A percentile compares a stretch with the other conserved stretches of the same genome.
Evolutionary conservation across 2,329 filamentous ascomycete species (phyloP).

Genomic region (Aspergillus proliferans): DNA sequence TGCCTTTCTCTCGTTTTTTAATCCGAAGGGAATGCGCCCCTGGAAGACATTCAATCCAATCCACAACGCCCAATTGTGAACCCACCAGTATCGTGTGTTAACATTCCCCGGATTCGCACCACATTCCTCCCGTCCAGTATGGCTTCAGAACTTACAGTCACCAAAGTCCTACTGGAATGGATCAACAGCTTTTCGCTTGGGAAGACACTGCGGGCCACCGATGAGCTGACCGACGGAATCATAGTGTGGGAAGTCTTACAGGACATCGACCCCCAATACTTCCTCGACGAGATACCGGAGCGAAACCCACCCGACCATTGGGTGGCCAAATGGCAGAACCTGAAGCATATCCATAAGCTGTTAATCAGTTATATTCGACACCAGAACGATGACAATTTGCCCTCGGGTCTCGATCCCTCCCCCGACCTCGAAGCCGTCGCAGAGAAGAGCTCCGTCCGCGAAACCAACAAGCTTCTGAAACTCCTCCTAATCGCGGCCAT

Average conservation of each 20-base stretch:
- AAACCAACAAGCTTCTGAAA: conserved; percentile 52
- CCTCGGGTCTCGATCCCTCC: conserved; percentile 35
- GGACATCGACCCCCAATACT: conserved; percentile 44
- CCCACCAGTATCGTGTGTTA: conserved; percentile 3
- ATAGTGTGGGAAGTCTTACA: conserved; percentile 45
- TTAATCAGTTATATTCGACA: conserved; percentile 41
- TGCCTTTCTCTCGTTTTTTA: neutral
- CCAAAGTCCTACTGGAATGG: conserved; percentile 43
- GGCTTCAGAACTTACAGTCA: conserved; percentile 41
- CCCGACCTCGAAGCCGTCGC: conserved; percentile 44
- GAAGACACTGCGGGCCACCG: conserved; percentile 34
- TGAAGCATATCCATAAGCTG: conserved; percentile 44
- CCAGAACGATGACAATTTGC: conserved; percentile 39
- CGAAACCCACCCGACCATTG: conserved; percentile 39
- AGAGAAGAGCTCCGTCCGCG: conserved; percentile 37
- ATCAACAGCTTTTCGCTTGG: conserved; percentile 42
- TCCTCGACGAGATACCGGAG: conserved; percentile 43
- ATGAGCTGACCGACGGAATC: conserved; percentile 40
- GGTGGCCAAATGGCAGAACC: conserved; percentile 44
- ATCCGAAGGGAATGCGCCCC: conserved; percentile 2
- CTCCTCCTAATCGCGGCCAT: conserved; percentile 59
- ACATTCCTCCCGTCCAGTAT: conserved; percentile 24
- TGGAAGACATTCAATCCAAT: neutral
- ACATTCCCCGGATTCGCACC: conserved; percentile 12
- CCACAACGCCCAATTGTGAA: neutral